Evolutionary conservation across 2,329 filamentous ascomycete species (phyloP).

Genomic region (Penicillium sclerotigenum): DNA sequence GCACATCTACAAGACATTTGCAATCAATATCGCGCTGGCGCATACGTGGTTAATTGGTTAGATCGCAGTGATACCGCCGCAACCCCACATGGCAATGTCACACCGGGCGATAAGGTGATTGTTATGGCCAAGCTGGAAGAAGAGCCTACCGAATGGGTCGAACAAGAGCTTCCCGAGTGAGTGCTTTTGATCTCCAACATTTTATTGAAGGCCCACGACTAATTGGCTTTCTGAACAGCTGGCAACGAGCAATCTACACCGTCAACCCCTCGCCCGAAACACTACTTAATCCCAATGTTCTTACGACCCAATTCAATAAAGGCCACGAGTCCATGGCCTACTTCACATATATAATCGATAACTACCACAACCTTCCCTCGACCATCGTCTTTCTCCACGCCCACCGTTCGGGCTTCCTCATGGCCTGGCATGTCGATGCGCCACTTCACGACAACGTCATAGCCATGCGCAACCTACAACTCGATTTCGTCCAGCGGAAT

Average conservation of each 20-base stretch:
- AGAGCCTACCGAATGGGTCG: constrained; percentile 48
- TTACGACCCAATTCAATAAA: constrained; percentile 42
- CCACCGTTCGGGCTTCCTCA: constrained; percentile 48
- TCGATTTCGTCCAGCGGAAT: constrained; percentile 50
- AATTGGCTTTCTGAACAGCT: constrained; percentile 29
- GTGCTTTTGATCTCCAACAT: constrained; percentile 6
- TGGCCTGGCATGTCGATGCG: constrained; percentile 58
- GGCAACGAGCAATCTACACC: constrained; percentile 47
- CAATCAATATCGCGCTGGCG: constrained; percentile 37
- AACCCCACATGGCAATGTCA: constrained; percentile 6
- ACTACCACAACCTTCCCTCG: constrained; percentile 50
- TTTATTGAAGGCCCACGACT: not conserved
- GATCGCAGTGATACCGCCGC: constrained; percentile 16
- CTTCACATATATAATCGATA: constrained; percentile 47
- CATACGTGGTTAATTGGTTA: constrained; percentile 35
- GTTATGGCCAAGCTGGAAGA: constrained; percentile 45
- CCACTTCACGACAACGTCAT: constrained; percentile 55
- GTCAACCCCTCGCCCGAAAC: constrained; percentile 37
- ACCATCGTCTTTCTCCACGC: constrained; percentile 57
- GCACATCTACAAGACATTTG: constrained; percentile 33
- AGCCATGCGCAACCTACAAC: constrained; percentile 49
- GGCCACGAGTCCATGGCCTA: constrained; percentile 49
- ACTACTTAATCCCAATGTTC: constrained; percentile 17
- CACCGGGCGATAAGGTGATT: constrained; percentile 39
- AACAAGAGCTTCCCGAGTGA: constrained; percentile 46